Percentiles rank a stretch among this genome's conserved stretches.
Evolutionary conservation across 2,329 filamentous ascomycete species (phyloP).

Genomic region (Penicillium griseofulvum): DNA sequence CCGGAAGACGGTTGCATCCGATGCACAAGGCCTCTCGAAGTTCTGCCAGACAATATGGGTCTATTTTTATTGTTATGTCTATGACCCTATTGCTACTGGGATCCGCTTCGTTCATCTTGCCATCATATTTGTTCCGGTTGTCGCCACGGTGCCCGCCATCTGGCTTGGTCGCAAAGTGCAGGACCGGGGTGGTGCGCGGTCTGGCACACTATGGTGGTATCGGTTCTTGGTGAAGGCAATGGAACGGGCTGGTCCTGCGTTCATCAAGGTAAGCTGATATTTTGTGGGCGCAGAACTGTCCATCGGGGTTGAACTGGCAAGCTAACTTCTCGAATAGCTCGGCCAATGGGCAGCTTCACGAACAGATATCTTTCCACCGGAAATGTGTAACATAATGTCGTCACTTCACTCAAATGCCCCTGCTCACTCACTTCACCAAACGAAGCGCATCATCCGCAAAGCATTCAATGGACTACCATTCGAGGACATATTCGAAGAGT

Average conservation of each 20-base stretch:
- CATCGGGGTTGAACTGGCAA: neutral
- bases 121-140: constrained; percentile 86
- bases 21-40: constrained; percentile 59
- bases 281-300: neutral
- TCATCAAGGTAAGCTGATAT: constrained; percentile 74
- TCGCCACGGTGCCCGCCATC: constrained; percentile 72
- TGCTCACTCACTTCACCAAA: constrained; percentile 78
- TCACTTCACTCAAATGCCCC: constrained; percentile 92
- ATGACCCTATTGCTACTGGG: constrained; percentile 81
- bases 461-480: constrained; percentile 80
- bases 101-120: constrained; percentile 84
- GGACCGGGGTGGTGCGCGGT: constrained; percentile 69
- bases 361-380: constrained; percentile 90
- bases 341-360: constrained; percentile 98
- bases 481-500: constrained; percentile 93
- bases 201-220: constrained; percentile 93
- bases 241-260: constrained; percentile 90
- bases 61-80: constrained; percentile 60
- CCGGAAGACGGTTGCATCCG: constrained; percentile 62
- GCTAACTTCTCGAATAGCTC: constrained; percentile 52
- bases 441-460: constrained; percentile 72
- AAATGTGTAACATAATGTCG: constrained; percentile 92
- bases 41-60: constrained; percentile 61
- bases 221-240: constrained; percentile 79
- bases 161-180: constrained; percentile 70